These are phyloP conservation scores for Breviolum minutum DNA, from an alignment of 73 alveolate species.

Conservation along the genomic window DNA sequence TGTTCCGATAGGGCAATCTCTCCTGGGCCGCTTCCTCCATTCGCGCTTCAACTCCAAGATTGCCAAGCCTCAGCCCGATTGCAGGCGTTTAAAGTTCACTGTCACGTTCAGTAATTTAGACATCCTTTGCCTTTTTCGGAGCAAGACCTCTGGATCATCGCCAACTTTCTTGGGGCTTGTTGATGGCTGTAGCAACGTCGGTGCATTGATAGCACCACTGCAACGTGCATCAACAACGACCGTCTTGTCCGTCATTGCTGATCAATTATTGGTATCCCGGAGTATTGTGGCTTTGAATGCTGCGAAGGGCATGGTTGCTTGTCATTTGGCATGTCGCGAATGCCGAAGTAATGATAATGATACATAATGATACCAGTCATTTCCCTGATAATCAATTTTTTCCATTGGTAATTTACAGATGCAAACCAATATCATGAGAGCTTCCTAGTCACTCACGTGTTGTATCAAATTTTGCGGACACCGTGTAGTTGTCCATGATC, in stretches of 20 bases:
- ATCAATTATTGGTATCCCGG: neutral
- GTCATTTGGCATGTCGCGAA: too few species aligned
- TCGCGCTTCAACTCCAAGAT: neutral
- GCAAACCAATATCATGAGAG: too few species aligned
- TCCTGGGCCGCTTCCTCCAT: neutral
- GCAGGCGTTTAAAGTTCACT: neutral
- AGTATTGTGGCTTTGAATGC: neutral
- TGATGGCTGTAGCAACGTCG: conserved; percentile 18
- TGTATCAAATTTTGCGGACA: neutral
- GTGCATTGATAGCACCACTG: neutral
- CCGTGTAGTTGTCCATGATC: neutral
- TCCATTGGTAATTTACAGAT: neutral
- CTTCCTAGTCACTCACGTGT: neutral
- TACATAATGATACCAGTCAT: too few species aligned
- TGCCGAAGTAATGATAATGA: too few species aligned
- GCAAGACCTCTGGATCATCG: conserved; percentile 6
- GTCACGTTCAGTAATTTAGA: neutral
- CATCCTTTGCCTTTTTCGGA: neutral
- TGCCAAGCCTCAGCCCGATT: neutral
- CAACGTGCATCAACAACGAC: conserved; percentile 25
- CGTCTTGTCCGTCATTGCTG: neutral
- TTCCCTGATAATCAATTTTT: too few species aligned
- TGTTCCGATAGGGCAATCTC: neutral
- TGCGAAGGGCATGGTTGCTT: neutral
- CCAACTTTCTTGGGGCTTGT: neutral